Evolutionary conservation across 2,329 filamentous ascomycete species (phyloP).

Genomic region (Penicillium sp.): DNA sequence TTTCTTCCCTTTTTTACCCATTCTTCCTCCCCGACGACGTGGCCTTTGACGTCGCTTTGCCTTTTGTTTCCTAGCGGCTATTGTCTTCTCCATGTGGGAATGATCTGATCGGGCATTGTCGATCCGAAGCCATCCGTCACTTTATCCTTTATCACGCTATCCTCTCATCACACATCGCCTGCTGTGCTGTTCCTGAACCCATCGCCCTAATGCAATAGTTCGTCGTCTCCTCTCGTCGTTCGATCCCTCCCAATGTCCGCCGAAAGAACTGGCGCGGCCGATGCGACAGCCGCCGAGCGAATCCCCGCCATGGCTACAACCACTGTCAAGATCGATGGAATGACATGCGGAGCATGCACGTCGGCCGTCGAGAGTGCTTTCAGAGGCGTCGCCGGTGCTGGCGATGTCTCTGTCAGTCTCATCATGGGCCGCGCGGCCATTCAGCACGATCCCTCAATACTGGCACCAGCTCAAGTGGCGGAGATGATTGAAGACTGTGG

Average conservation of each 20-base stretch:
- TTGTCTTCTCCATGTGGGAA: slow-evolving; percentile 17
- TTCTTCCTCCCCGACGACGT: slow-evolving; percentile 12
- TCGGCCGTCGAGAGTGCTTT: slow-evolving; percentile 94
- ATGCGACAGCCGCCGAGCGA: slow-evolving; percentile 16
- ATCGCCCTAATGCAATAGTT: slow-evolving; percentile 25
- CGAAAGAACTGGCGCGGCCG: slow-evolving; percentile 22
- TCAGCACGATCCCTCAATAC: slow-evolving; percentile 77
- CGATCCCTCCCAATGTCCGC: slow-evolving; percentile 22
- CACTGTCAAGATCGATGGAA: slow-evolving; percentile 87
- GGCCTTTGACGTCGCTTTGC: slow-evolving; percentile 14
- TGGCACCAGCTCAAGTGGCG: slow-evolving; percentile 75
- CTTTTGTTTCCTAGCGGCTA: slow-evolving; percentile 8
- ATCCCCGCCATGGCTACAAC: slow-evolving; percentile 77
- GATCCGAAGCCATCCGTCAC: slow-evolving; percentile 27
- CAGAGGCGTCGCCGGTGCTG: slow-evolving; percentile 77
- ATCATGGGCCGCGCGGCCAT: slow-evolving; percentile 96
- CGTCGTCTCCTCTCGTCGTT: background rate
- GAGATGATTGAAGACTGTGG: slow-evolving; percentile 90
- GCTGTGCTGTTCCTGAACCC: background rate
- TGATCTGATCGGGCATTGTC: slow-evolving; percentile 23
- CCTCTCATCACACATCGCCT: slow-evolving; percentile 12
- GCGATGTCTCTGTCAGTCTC: slow-evolving; percentile 86
- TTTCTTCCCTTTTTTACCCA: slow-evolving; percentile 4
- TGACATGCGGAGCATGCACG: slow-evolving; percentile 87
- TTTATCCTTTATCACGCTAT: slow-evolving; percentile 18